Base-by-base conservation (phyloP, 495 filamentous ascomycete species). In the Neurospora tetraspora region DNA sequence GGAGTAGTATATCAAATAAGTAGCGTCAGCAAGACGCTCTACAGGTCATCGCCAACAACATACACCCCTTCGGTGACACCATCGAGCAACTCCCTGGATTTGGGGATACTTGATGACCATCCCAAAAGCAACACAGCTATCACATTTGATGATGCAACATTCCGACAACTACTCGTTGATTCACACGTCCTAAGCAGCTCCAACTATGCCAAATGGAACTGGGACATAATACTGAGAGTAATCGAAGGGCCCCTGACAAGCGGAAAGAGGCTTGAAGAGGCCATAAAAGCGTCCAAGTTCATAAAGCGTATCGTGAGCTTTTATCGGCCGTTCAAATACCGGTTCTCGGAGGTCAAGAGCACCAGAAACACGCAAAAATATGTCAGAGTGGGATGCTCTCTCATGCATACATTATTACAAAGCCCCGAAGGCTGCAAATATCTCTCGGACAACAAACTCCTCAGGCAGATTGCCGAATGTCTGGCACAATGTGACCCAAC, bases 1-100 rank as follows among this genome's bases (percentile, higher is more conserved):
- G 90, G 91, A 3, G 94, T 94, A 6, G 92, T 98, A 42, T 99
- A 98, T 78, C 96, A 98, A 78, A 94, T 98, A 7, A 96, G 97
- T 81, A 98, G 96, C 77, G 93, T 99, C 72, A 99, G 95, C 81
- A 89, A 93, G 73, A 98, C 95, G 2, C 83, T 99, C 11, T 93
- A 97, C 78, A 89, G 96, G 69, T 96, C 94, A 38, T 86, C 86
- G 9, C 83, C 85, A 3, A 80, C 83, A 9, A 78, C 73, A 18
- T 82, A 80, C 42, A 77, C 81, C 20, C 76, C 82, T 14, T 81
- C 81, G 34, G 74, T 81, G 20, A 73, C 82, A 9, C 76, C 81
- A 18, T 78, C 78, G 27, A 83, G 76, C 71, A 80, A 81, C 69
- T 77, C 73, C 72, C 76, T 85, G 73, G 86, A 84, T 38, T 71